A percentile compares a stretch with the other conserved stretches of the same genome.
These are phyloP conservation scores for Piper betle DNA, from an alignment of 164 flowering plant genomes.

Conservation along the genomic window DNA sequence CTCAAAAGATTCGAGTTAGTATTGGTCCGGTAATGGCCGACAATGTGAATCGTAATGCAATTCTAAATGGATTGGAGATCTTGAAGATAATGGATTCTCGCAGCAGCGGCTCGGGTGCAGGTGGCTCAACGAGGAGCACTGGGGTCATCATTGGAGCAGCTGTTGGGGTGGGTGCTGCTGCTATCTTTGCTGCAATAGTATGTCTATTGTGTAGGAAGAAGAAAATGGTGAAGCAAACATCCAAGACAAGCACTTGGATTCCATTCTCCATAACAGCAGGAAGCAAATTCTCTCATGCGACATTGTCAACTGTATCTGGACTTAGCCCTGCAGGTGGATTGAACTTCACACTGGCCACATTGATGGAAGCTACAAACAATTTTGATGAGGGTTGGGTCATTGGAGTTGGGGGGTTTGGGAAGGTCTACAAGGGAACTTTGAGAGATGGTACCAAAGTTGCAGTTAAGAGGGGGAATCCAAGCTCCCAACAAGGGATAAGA, in stretches of 20 bases:
- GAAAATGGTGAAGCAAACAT: slow-evolving; percentile 12
- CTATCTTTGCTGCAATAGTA: slow-evolving; percentile 15
- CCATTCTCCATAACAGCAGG: slow-evolving; percentile 9
- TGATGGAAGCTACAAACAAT: slow-evolving; percentile 78
- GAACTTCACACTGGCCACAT: slow-evolving; percentile 37
- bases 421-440: slow-evolving; percentile 64
- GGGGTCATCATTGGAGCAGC: slow-evolving; percentile 28
- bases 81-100: slow-evolving; percentile 49
- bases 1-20: slow-evolving; percentile 24
- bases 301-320: slow-evolving; percentile 13
- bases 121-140: slow-evolving; percentile 23
- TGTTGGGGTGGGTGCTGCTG: slow-evolving; percentile 17
- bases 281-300: slow-evolving; percentile 14
- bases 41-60: slow-evolving; percentile 21
- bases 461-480: slow-evolving; percentile 51
- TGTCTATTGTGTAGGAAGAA: slow-evolving; percentile 29
- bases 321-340: slow-evolving; percentile 24
- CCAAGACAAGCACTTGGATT: slow-evolving; percentile 16
- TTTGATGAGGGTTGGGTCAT: slow-evolving; percentile 52
- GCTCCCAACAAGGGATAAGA: no score
- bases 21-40: slow-evolving; percentile 33
- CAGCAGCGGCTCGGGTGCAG: no score
- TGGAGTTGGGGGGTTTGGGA: slow-evolving; percentile 86
- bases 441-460: slow-evolving; percentile 56
- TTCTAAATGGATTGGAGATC: slow-evolving; percentile 78